phyloP scores from a whole-genome alignment of 257 asterid genomes.

The Buddleja alternifolia region DNA sequence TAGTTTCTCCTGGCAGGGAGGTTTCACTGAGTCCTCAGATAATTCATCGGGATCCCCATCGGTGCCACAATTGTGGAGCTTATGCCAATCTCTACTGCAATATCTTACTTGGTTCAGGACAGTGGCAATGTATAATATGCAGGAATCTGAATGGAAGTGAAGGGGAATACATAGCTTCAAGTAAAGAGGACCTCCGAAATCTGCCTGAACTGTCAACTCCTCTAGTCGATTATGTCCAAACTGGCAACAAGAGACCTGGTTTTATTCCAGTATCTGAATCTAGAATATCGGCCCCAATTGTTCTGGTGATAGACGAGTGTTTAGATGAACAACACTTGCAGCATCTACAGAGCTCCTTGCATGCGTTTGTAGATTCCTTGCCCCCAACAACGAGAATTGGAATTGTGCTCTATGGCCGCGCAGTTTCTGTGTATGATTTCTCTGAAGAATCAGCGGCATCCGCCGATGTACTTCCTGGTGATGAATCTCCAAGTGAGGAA shows the following conservation, averaged over 20 bases:
- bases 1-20: conserved; percentile 87
- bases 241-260: conserved; percentile 77
- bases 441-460: conserved; percentile 88
- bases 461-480: conserved; percentile 90
- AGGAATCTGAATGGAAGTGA: conserved; percentile 84
- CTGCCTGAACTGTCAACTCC: conserved; percentile 81
- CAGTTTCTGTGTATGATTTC: conserved; percentile 86
- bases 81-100: conserved; percentile 91
- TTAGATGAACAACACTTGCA: conserved; percentile 92
- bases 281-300: conserved; percentile 74
- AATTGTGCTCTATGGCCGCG: conserved; percentile 80
- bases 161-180: conserved; percentile 85
- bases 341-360: conserved; percentile 92
- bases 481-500: conserved; percentile 72
- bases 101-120: conserved; percentile 85
- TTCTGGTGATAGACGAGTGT: conserved; percentile 92
- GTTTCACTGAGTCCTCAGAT: conserved; percentile 86
- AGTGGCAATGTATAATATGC: conserved; percentile 97
- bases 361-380: conserved; percentile 91
- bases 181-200: conserved; percentile 79
- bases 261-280: conserved; percentile 81
- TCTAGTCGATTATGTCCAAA: conserved; percentile 77
- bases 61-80: conserved; percentile 91
- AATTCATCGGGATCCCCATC: conserved; percentile 87
- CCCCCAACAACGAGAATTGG: conserved; percentile 88